A percentile compares a stretch with the other conserved stretches of the same genome.
These are phyloP conservation scores for Pelargonium myrrhifolium DNA, from an alignment of 441 rosid species.

Conservation along the genomic window DNA sequence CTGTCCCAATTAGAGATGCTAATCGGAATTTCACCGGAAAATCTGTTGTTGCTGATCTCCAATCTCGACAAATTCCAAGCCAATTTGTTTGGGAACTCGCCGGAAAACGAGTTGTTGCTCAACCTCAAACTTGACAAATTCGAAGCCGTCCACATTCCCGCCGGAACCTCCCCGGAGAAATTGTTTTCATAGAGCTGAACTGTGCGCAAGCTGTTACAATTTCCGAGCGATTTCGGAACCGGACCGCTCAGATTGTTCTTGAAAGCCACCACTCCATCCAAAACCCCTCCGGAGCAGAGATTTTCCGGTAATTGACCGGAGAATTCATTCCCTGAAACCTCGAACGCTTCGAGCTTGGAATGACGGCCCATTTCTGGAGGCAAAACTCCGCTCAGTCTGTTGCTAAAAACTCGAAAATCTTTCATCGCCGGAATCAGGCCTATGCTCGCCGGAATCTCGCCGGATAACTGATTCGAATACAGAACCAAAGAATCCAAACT, in stretches of 20 bases:
- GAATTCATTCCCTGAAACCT: constrained; percentile 53
- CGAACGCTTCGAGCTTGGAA: constrained; percentile 48
- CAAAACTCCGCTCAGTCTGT: constrained; percentile 53
- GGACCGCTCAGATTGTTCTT: constrained; percentile 56
- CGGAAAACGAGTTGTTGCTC: constrained; percentile 59
- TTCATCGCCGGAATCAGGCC: constrained; percentile 42
- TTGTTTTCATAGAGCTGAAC: constrained; percentile 56
- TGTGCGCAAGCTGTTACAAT: constrained; percentile 40
- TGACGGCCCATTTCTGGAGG: constrained; percentile 63
- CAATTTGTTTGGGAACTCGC: constrained; percentile 46
- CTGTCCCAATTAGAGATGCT: constrained; percentile 45
- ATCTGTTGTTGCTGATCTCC: constrained; percentile 59
- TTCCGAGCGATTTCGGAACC: constrained; percentile 58
- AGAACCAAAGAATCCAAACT: constrained; percentile 34
- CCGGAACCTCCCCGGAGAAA: constrained; percentile 70
- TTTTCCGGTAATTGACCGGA: constrained; percentile 59
- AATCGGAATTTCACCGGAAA: constrained; percentile 67
- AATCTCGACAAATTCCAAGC: constrained; percentile 61
- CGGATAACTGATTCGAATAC: constrained; percentile 44
- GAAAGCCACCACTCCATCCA: constrained; percentile 51
- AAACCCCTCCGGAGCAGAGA: constrained; percentile 53
- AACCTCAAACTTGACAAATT: constrained; percentile 45
- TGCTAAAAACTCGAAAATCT: constrained; percentile 34
- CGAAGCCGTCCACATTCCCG: constrained; percentile 54
- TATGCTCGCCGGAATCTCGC: constrained; percentile 44